These are phyloP conservation scores for Globisporangium okanoganense DNA, from an alignment of 352 stramenopile genomes.

Conservation along the genomic window DNA sequence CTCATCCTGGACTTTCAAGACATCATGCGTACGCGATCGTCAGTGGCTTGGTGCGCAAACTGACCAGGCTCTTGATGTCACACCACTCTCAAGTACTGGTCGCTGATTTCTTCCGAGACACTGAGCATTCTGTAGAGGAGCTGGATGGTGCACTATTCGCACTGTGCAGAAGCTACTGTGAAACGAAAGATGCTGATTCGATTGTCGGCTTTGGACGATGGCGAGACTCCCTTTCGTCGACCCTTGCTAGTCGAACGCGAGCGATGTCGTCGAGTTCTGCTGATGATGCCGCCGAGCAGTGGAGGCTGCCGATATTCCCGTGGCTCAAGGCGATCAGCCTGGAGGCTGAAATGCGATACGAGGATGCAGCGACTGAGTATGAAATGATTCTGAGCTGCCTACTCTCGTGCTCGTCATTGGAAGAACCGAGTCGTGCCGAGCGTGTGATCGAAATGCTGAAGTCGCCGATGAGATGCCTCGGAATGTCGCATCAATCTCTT, in stretches of 20 bases:
- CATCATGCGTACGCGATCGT: conserved; percentile 49
- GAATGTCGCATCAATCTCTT: conserved; percentile 33
- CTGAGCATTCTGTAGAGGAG: conserved; percentile 31
- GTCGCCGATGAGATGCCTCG: conserved; percentile 24
- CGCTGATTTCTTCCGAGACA: conserved; percentile 22
- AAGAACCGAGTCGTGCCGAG: background rate
- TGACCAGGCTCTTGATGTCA: conserved; percentile 27
- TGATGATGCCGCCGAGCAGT: conserved; percentile 10
- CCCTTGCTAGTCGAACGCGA: conserved; percentile 20
- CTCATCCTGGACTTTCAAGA: conserved; percentile 27
- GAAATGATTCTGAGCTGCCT: conserved; percentile 25
- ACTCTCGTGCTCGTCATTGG: background rate
- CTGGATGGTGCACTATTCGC: conserved; percentile 43
- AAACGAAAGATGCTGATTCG: conserved; percentile 51
- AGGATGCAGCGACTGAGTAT: conserved; percentile 55
- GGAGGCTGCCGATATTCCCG: conserved; percentile 27
- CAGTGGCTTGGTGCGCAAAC: conserved; percentile 27
- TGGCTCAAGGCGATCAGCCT: conserved; percentile 38
- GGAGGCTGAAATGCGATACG: conserved; percentile 57
- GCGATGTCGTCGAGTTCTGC: conserved; percentile 10
- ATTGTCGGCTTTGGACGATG: conserved; percentile 46
- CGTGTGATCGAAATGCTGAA: conserved; percentile 24
- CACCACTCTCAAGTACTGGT: conserved; percentile 12
- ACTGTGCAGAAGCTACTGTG: conserved; percentile 36
- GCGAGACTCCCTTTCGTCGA: conserved; percentile 29